Evolutionary conservation across 257 asterid genomes (phyloP).

Genomic region (Solanum pennellii): DNA sequence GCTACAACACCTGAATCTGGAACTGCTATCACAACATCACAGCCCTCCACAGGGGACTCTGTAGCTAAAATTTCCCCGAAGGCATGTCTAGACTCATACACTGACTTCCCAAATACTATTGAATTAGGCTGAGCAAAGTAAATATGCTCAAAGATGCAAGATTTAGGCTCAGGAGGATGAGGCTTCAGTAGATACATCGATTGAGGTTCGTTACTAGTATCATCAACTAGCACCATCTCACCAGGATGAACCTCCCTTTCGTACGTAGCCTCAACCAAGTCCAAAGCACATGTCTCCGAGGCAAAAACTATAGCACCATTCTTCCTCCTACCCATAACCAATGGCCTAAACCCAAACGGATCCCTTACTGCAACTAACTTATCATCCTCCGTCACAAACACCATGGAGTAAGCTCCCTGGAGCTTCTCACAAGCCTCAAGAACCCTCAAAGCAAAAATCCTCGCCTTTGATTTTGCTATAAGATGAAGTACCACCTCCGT

Average conservation of each 20-base stretch:
- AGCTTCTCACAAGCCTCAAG: constrained; percentile 81
- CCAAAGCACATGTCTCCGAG: constrained; percentile 40
- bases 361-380: constrained; percentile 35
- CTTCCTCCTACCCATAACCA: constrained; percentile 43
- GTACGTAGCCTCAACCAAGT: constrained; percentile 62
- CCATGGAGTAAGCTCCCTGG: constrained; percentile 81
- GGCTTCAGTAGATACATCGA: constrained; percentile 41
- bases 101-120: constrained; percentile 62
- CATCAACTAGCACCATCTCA: constrained; percentile 35
- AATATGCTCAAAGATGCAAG: constrained; percentile 83
- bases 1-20: constrained; percentile 94
- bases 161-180: constrained; percentile 48
- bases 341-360: constrained; percentile 37
- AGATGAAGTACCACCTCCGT: constrained; percentile 82
- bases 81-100: constrained; percentile 54
- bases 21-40: constrained; percentile 87
- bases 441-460: constrained; percentile 59
- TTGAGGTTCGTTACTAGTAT: constrained; percentile 7
- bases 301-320: constrained; percentile 36
- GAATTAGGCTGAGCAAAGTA: constrained; percentile 74
- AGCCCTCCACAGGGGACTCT: constrained; percentile 56
- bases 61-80: constrained; percentile 69
- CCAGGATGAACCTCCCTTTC: constrained; percentile 42
- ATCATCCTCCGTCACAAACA: constrained; percentile 27
- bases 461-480: constrained; percentile 65